A percentile compares a stretch with the other conserved stretches of the same genome.
Evolutionary conservation across 805 yeast genomes (phyloP).

Genomic region (Metschnikowia henanensis): DNA sequence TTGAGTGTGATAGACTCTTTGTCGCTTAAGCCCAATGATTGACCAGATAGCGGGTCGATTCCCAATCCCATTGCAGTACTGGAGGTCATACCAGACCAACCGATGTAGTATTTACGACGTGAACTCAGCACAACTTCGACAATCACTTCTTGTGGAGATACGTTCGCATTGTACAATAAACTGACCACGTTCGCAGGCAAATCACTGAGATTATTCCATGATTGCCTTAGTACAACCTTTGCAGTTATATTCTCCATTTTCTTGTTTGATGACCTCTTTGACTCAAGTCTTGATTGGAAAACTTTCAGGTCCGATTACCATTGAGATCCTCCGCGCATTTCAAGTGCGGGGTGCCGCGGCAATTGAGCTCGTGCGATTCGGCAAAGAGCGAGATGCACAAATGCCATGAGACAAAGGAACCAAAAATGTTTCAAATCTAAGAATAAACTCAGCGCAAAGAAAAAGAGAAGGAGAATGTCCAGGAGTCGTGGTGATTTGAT

Average conservation of each 20-base stretch:
- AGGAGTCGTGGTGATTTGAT: too few species aligned
- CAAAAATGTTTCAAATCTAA: too few species aligned
- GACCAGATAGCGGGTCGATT: slow-evolving; percentile 69
- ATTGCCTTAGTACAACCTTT: slow-evolving; percentile 27
- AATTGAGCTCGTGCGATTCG: not conserved
- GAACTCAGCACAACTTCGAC: slow-evolving; percentile 41
- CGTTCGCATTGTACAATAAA: slow-evolving; percentile 49
- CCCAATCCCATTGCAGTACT: slow-evolving; percentile 42
- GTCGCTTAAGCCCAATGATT: slow-evolving; percentile 46
- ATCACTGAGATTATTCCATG: slow-evolving; percentile 52
- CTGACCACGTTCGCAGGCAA: slow-evolving; percentile 51
- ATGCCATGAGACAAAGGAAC: not conserved
- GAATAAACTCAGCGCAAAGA: too few species aligned
- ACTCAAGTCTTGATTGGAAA: too few species aligned
- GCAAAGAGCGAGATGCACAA: not conserved
- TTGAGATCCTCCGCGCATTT: slow-evolving; percentile 2
- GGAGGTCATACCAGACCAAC: slow-evolving; percentile 66
- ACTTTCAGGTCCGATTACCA: not conserved
- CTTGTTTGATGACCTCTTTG: too few species aligned
- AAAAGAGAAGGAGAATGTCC: too few species aligned
- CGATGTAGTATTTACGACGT: slow-evolving; percentile 42
- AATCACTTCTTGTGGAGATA: slow-evolving; percentile 58
- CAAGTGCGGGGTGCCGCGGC: slow-evolving; percentile 10
- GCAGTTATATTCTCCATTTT: slow-evolving; percentile 40
- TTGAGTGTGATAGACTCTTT: slow-evolving; percentile 38